Evolutionary conservation across 225 moss, liverwort and hornwort genomes (phyloP), one percentile per base, ranked within the genome.

Genomic region (Climacium dendroides): DNA sequence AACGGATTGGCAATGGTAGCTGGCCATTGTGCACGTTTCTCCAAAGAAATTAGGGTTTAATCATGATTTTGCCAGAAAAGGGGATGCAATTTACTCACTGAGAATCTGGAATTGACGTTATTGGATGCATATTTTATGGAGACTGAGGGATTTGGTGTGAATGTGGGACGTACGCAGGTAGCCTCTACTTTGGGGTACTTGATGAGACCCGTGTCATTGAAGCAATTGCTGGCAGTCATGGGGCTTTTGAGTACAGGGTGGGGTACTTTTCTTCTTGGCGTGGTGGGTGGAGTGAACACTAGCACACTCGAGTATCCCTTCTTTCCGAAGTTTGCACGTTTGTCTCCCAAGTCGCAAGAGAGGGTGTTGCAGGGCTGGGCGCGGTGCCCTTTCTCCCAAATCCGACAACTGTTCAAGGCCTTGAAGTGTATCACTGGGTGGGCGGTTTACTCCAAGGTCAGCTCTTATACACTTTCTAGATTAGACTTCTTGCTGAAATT

Each of bases 401-500:
- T 92, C 70, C 90, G 86, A 2, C 89, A 63, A 55, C 4, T 96
- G 59, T 96, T 93, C 89, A 97, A 95, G 88, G 79, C 92, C 30
- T 90, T 94, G 91, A 96, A 96, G 92, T 73, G 74, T 35, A 72
- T 90, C 72, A 90, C 82, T 50, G 71, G 89, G 24, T 92, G 93
- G 93, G 77, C 88, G 45, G 83, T 94, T 24, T 97, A 97, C 69
- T 87, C 94, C 69, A 95, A 92, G 95, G 97, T 97, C 71, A 61
- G 88, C 37, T 52, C 82, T 10, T 43, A 7, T 5, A 14, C 60
- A 17, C 48, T 19, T 58, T n/a, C 48, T 30, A 23, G 37, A 19
- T 50, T 41, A 39, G 9, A 14, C 59, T 47, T 65, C 16, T 20
- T 62, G 41, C 34, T 57, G 43, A 17, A 39, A 2, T 60, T 35